Conservation (phyloP, 164 flowering plant species). For the Warburgia ugandensis region DNA sequence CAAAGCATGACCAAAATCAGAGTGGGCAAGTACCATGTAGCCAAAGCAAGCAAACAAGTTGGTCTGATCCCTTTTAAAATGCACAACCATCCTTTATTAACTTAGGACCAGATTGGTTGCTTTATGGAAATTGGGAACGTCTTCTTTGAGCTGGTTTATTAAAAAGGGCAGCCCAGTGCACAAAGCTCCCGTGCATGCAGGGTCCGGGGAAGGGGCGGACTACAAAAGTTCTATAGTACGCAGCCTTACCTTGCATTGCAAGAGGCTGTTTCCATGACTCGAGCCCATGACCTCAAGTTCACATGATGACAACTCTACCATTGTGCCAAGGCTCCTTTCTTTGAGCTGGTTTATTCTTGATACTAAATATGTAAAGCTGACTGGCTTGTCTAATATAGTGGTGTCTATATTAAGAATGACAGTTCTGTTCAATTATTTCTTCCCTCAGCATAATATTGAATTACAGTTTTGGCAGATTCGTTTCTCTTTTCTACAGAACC, state of each 20-base stretch:
- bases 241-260: too few species aligned
- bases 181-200: background rate
- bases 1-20: too few species aligned
- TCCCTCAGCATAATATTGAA: background rate
- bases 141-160: background rate
- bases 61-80: too few species aligned
- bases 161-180: background rate
- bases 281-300: too few species aligned
- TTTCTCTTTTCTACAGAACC: conserved; percentile 13
- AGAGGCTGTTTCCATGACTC: too few species aligned
- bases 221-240: too few species aligned
- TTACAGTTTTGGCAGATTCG: background rate
- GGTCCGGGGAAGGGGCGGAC: background rate
- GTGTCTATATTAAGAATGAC: background rate
- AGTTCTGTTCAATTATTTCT: background rate
- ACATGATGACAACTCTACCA: background rate
- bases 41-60: too few species aligned
- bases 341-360: background rate
- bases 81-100: too few species aligned
- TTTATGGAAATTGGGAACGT: background rate
- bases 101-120: too few species aligned
- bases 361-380: background rate
- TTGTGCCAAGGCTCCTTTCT: background rate
- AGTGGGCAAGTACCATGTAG: too few species aligned
- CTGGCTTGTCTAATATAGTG: background rate